phyloP scores from a whole-genome alignment of 257 asterid genomes.

The Solanum acaule region DNA sequence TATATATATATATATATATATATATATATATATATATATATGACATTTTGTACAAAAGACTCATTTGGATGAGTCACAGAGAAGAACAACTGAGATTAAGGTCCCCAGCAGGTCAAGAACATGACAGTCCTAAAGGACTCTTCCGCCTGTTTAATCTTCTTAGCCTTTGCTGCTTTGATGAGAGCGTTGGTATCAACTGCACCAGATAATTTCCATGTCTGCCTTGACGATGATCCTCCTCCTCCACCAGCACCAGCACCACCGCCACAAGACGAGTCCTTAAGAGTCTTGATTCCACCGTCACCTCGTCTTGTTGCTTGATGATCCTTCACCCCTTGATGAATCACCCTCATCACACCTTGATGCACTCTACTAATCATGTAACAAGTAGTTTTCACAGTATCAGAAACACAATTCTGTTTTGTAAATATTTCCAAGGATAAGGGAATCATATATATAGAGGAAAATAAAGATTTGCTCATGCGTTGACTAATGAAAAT shows the following conservation, averaged over 20 bases:
- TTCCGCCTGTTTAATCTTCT: conserved; percentile 32
- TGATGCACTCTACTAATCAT: conserved; percentile 16
- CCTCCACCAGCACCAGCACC: neutral
- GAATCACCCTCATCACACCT: conserved; percentile 29
- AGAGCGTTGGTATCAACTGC: conserved; percentile 12
- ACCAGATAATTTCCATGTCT: conserved; percentile 23
- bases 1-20: neutral
- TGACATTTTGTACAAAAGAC: neutral
- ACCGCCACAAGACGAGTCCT: conserved; percentile 10
- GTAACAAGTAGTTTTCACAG: neutral
- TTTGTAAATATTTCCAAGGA: neutral
- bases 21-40: neutral
- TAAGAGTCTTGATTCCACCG: conserved; percentile 8
- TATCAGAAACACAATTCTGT: neutral
- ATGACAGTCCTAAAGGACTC: conserved; percentile 54
- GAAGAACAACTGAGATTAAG: neutral
- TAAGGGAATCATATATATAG: neutral
- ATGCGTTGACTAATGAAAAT: neutral
- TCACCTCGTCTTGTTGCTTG: conserved; percentile 20
- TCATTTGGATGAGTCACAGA: neutral
- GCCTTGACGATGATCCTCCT: conserved; percentile 10
- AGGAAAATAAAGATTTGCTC: neutral
- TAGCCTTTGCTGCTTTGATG: conserved; percentile 5
- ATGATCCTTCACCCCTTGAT: conserved; percentile 49
- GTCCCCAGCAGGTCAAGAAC: conserved; percentile 76